Percentiles rank a stretch among this genome's conserved stretches.
phyloP scores from a whole-genome alignment of 805 yeast genomes.

The Debaryomyces hansenii region DNA sequence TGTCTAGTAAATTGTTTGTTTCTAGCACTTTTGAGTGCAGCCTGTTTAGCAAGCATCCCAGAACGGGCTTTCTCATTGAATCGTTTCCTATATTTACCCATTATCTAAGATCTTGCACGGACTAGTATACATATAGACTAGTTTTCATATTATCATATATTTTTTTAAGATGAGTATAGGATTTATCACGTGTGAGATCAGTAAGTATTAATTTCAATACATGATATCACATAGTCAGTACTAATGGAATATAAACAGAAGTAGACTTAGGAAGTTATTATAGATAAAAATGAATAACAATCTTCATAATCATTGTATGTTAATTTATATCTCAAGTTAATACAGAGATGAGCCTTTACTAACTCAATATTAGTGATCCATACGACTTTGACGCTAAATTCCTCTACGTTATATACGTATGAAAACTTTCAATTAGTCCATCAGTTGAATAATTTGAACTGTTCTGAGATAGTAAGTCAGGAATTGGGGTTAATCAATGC shows the following conservation, averaged over 20 bases:
- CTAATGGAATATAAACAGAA: no score
- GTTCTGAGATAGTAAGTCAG: constrained; percentile 53
- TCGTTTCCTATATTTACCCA: constrained; percentile 82
- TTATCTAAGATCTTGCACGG: constrained; percentile 18
- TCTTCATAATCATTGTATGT: constrained; percentile 25
- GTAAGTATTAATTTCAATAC: no score
- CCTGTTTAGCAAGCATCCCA: constrained; percentile 80
- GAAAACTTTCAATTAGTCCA: constrained; percentile 48
- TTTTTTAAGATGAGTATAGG: constrained; percentile 2
- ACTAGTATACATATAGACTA: not conserved
- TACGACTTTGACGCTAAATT: constrained; percentile 51
- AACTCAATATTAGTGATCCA: constrained; percentile 39
- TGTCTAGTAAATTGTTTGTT: constrained; percentile 66
- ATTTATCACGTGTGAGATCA: not conserved
- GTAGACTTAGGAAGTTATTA: no score
- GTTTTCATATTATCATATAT: not conserved
- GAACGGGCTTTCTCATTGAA: constrained; percentile 84
- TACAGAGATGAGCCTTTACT: not conserved
- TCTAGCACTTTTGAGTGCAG: constrained; percentile 63
- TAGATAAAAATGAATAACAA: constrained; percentile 10
- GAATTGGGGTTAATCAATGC: constrained; percentile 57
- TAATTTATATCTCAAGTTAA: not conserved
- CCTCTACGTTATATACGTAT: constrained; percentile 59
- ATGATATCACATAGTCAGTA: no score
- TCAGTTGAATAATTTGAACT: constrained; percentile 44